Percentiles rank a stretch among this genome's conserved stretches.
These are phyloP conservation scores for Aquilaria yunnanensis DNA, from an alignment of 345 rosid genomes.

Conservation along the genomic window DNA sequence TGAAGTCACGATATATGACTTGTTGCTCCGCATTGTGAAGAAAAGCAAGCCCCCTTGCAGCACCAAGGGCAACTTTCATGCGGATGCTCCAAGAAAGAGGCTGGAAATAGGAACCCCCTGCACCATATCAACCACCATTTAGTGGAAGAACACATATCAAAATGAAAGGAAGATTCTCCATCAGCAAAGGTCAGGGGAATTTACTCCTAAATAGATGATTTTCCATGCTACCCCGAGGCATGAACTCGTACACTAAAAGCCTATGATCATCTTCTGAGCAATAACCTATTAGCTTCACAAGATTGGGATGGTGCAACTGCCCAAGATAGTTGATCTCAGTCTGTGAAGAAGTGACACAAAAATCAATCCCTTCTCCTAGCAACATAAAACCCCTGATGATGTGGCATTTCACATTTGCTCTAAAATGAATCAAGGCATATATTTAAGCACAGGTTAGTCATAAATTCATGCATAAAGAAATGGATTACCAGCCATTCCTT, in stretches of 20 bases:
- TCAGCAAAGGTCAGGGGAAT: slow-evolving; percentile 16
- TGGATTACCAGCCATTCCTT: slow-evolving; percentile 82
- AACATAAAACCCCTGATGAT: background rate
- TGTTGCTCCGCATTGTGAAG: slow-evolving; percentile 80
- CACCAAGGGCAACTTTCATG: slow-evolving; percentile 81
- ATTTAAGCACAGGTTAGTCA: background rate
- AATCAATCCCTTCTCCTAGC: slow-evolving; percentile 3
- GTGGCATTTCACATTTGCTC: background rate
- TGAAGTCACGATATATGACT: slow-evolving; percentile 96
- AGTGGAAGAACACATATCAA: background rate
- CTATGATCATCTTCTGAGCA: slow-evolving; percentile 75
- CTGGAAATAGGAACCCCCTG: slow-evolving; percentile 86
- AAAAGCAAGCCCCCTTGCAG: slow-evolving; percentile 97
- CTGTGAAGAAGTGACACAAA: slow-evolving; percentile 23
- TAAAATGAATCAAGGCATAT: background rate
- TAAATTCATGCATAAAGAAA: background rate
- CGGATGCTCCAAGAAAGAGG: slow-evolving; percentile 86
- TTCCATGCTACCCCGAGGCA: slow-evolving; percentile 76
- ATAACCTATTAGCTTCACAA: slow-evolving; percentile 72
- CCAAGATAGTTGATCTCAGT: slow-evolving; percentile 73
- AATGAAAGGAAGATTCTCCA: slow-evolving; percentile 3
- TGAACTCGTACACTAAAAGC: slow-evolving; percentile 66
- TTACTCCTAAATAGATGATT: slow-evolving; percentile 71
- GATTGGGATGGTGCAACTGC: slow-evolving; percentile 58
- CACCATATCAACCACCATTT: slow-evolving; percentile 7